Base-by-base conservation (phyloP, 2,329 filamentous ascomycete genomes). In the Sarocladiaceae sp. region DNA sequence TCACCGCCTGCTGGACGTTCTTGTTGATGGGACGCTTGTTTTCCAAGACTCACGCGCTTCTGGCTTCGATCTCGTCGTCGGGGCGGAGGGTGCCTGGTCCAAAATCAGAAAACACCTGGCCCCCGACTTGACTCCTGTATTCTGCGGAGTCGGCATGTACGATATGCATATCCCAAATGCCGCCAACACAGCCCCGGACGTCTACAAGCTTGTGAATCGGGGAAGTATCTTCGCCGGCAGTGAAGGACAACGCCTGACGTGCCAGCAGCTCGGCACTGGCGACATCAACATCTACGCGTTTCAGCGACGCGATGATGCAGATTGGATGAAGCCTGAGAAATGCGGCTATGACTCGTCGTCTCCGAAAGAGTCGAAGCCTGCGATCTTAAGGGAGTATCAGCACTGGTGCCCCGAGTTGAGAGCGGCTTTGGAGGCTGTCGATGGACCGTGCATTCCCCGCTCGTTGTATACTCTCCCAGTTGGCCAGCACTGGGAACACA, bases 401-500 rank as follows among this genome's bases (percentile, higher is more conserved):
- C 73, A 71, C 57, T 82, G 73, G 71, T 61, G 66, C 35, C 66
- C 71, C 1, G 62, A 64, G 15, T 61, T 79, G 15, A 71, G 66
- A 22, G 67, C 73, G 28, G 67, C 71, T 7, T 59, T 81, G 50
- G 59, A 66, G 39, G 62, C 71, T 44, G 64, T 72, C 25, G 64
- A 70, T 13, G 74, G 69, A 3, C 55, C 60, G 13, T 71, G 72
- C 53, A 62, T 64, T 1, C 65, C 70, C 2, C 66, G 74, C 53
- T 71, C 71, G 1, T 65, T 85, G 1, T 82, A 78, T 59, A 73
- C 74, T 60, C 69, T 86, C 10, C 79, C 80, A 0, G 61, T 77
- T 2, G 75, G 75, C 2, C 62, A 70, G 42, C 62, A 58, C 2
- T 84, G 80, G 79, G 54, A 68, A 36, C 69, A 75, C 46, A 66